A percentile compares a stretch with the other conserved stretches of the same genome.
phyloP scores from a whole-genome alignment of 176 grass and related monocot species.

The Alloteropsis semialata region DNA sequence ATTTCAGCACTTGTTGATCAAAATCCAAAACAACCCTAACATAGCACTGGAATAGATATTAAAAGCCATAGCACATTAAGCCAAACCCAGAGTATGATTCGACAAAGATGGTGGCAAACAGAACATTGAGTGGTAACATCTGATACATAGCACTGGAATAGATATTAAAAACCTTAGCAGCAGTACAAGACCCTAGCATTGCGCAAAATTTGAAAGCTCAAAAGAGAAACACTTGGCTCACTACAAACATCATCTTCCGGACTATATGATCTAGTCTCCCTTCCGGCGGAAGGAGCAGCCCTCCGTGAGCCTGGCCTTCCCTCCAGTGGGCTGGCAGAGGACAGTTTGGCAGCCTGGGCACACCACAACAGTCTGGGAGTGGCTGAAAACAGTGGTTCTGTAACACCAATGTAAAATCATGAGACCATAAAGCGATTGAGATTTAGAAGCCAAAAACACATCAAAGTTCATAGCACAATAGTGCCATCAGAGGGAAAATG shows the following conservation, averaged over 20 bases:
- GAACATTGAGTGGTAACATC: background rate
- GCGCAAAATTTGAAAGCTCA: constrained; percentile 33
- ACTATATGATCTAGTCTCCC: constrained; percentile 39
- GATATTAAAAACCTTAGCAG: background rate
- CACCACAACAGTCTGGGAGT: constrained; percentile 72
- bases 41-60: background rate
- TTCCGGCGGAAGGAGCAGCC: constrained; percentile 81
- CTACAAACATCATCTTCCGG: background rate
- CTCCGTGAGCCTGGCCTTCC: constrained; percentile 68
- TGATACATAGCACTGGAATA: background rate
- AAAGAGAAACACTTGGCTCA: background rate
- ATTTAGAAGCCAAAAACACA: background rate
- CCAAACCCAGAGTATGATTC: constrained; percentile 7
- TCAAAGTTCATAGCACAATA: background rate
- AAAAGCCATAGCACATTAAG: background rate
- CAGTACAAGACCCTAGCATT: background rate
- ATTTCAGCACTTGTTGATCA: too few relatives aligned
- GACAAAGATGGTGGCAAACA: background rate
- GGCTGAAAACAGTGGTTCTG: constrained; percentile 75
- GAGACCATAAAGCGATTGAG: background rate
- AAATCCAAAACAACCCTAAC: background rate
- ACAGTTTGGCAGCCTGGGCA: constrained; percentile 66
- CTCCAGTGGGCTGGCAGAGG: constrained; percentile 72
- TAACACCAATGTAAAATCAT: background rate
- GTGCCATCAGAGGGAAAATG: background rate